Evolutionary conservation across 768 basidiomycete species (phyloP), one percentile per base, ranked within the genome.

Genomic region (Kwoniella dejecticola): DNA sequence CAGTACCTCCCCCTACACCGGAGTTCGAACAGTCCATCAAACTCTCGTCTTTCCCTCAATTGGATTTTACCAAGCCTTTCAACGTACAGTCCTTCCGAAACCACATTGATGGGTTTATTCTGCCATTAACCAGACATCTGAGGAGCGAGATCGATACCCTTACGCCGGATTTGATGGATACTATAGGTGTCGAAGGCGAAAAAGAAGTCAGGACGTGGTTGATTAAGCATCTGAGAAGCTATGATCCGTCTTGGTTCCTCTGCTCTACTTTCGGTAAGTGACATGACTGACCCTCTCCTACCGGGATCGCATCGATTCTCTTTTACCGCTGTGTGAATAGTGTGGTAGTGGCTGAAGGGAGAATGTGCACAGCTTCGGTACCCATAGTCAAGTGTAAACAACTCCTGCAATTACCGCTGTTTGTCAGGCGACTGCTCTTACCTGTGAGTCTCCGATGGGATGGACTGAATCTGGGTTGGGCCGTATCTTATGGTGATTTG

Each of bases 191-290:
- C n/a, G 27, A 50, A n/a, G 42, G 49, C 15, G 23, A 47, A 30
- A 44, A 55, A n/a, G 41, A 54, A 26, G 44, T 61, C 27, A 52
- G 52, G 11, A 41, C 6, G 29, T 46, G 47, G 36, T 46, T 63
- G 19, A 27, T 47, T 23, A 38, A 31, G 15, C 44, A 59, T 33
- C 40, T 63, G 27, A 44, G 36, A 41, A 49, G 30, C 6, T 63
- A 62, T 55, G 61, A 59, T 40, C 65, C 65, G 8, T 27, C 44
- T n/a, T 67, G 65, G 65, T 66, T 66, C 41, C 31, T 66, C 1
- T 61, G 60, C 30, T 49, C 53, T 23, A 48, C 55, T 10, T 57
- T 47, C 38, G 40, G 64, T 66, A 40, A 56, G 64, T 66, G 5
- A 1, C n/a, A n/a, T 19, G 4, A 11, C 13, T 21, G 29, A 26